A percentile compares a stretch with the other conserved stretches of the same genome.
Conservation (phyloP, 139 green algal species). For the Deuterostichococcus epilithicus region DNA sequence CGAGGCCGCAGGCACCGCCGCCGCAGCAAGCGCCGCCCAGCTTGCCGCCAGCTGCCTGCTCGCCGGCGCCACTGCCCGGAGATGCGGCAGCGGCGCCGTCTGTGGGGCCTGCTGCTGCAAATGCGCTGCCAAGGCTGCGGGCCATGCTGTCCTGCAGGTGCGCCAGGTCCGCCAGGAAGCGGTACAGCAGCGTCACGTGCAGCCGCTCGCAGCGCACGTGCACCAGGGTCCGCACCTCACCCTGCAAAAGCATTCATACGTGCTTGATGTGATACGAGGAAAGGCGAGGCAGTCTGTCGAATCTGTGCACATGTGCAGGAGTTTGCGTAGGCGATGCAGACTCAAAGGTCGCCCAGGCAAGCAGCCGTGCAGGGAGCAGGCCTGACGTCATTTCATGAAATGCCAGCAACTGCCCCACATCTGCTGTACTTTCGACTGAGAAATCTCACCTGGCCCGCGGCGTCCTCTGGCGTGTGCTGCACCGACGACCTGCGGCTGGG, state of each 20-base stretch:
- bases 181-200: constrained; percentile 16
- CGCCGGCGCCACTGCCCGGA: not conserved
- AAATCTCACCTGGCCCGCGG: no score
- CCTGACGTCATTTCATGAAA: no score
- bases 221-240: not conserved
- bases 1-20: no score
- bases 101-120: no score
- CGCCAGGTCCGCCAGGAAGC: constrained; percentile 21
- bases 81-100: no score
- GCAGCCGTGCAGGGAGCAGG: no score
- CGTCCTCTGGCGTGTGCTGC: no score
- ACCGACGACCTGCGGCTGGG: not conserved
- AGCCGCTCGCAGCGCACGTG: constrained; percentile 7
- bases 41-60: not conserved
- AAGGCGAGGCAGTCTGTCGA: not conserved
- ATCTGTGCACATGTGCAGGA: not conserved
- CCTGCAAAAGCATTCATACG: not conserved
- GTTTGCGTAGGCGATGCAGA: not conserved
- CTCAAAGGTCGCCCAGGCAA: not conserved
- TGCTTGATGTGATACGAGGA: not conserved
- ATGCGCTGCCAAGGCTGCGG: not conserved
- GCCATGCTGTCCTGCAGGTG: not conserved
- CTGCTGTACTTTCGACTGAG: no score
- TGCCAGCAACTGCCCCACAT: no score
- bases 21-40: not conserved